Evolutionary conservation across 148 eudicot genomes (phyloP), one percentile per base, ranked within the genome.

Genomic region (Heliosperma pusillum): DNA sequence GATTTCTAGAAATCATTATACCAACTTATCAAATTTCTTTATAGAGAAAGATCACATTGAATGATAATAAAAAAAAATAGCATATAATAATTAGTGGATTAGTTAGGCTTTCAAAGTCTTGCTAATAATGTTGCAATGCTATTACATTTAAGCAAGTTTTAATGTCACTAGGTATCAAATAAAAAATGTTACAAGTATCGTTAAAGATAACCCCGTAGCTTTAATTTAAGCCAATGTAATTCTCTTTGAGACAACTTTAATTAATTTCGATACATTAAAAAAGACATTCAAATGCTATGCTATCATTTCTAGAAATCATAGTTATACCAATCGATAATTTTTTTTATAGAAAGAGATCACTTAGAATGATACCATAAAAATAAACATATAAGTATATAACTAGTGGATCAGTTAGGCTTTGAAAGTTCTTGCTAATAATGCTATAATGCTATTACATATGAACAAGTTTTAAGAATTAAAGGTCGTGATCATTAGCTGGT

Each of bases 151-250:
- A n/a, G n/a, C n/a, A n/a, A n/a, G n/a, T n/a, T n/a, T n/a, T n/a
- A n/a, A n/a, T n/a, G n/a, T n/a, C n/a, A n/a, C n/a, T n/a, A n/a
- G n/a, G n/a, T n/a, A n/a, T n/a, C n/a, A n/a, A n/a, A n/a, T n/a
- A n/a, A n/a, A n/a, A n/a, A n/a, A n/a, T n/a, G n/a, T n/a, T n/a
- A n/a, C n/a, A n/a, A n/a, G n/a, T n/a, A n/a, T n/a, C n/a, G n/a
- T n/a, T n/a, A n/a, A n/a, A n/a, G n/a, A n/a, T n/a, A n/a, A n/a
- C n/a, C n/a, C n/a, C n/a, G n/a, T n/a, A n/a, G n/a, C 72, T 78
- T 78, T 73, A n/a, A n/a, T n/a, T n/a, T 1, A 78, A 73, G 77
- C 66, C 77, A 73, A 78, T 64, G 59, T 67, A 70, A 64, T 17
- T 25, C 24, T 17, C 57, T 26, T 47, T 25, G 42, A 67, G 58